Percentiles rank a stretch among this genome's conserved stretches.
Conservation (phyloP, 192 early-diverging fungal species). For the Chytriomyces confervae region DNA sequence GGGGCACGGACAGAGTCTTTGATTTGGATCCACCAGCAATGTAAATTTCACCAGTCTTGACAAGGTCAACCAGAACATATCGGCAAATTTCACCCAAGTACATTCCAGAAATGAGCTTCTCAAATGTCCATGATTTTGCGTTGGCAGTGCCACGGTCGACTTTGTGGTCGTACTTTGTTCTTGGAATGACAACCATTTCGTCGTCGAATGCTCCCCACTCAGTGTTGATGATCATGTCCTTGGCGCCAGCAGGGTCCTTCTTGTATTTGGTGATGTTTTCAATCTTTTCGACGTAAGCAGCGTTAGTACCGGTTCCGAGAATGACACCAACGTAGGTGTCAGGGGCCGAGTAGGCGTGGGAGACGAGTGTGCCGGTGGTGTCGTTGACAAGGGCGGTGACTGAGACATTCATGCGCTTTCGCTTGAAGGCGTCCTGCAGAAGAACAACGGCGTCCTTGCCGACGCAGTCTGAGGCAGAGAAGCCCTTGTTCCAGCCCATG, state of each 20-base stretch:
- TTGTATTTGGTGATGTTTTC: constrained; percentile 80
- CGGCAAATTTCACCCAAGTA: constrained; percentile 93
- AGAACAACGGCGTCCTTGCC: constrained; percentile 86
- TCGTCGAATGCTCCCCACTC: constrained; percentile 89
- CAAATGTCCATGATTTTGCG: constrained; percentile 86
- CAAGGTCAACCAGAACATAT: constrained; percentile 79
- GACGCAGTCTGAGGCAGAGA: constrained; percentile 73
- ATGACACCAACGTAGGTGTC: constrained; percentile 86
- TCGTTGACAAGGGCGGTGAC: constrained; percentile 95
- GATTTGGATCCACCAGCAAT: constrained; percentile 61
- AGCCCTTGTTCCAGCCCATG: constrained; percentile 84
- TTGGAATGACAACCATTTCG: constrained; percentile 78
- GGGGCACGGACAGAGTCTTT: constrained; percentile 69
- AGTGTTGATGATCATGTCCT: constrained; percentile 91
- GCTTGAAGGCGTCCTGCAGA: constrained; percentile 76
- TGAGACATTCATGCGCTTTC: constrained; percentile 67
- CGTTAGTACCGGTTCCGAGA: constrained; percentile 94
- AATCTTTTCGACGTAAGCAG: constrained; percentile 89
- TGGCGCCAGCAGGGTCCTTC: constrained; percentile 37
- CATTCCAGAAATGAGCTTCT: constrained; percentile 95
- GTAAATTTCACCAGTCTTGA: constrained; percentile 79
- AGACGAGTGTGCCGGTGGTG: constrained; percentile 91
- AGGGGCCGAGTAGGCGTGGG: constrained; percentile 85
- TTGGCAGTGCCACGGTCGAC: constrained; percentile 81
- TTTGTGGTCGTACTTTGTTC: constrained; percentile 83